phyloP scores from a whole-genome alignment of 805 yeast species.

The Saturnispora dispora region DNA sequence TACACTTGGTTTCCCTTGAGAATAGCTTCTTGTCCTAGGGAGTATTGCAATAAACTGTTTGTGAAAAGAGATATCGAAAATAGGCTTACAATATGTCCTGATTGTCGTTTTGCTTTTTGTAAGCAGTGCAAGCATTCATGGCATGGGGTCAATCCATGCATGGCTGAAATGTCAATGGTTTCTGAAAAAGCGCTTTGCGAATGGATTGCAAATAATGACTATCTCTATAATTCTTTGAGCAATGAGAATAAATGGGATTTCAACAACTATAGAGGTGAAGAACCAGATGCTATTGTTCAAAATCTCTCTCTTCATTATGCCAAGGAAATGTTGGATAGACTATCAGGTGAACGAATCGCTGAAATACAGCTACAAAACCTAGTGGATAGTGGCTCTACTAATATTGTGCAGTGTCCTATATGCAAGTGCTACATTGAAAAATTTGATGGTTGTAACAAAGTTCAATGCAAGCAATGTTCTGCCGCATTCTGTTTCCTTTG shows the following conservation, averaged over 20 bases:
- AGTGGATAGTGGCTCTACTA: slow-evolving; percentile 33
- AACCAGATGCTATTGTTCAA: slow-evolving; percentile 19
- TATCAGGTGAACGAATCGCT: slow-evolving; percentile 37
- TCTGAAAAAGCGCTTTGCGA: slow-evolving; percentile 19
- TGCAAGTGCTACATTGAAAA: slow-evolving; percentile 43
- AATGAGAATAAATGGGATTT: slow-evolving; percentile 3
- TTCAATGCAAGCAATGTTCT: slow-evolving; percentile 44
- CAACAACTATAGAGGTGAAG: neutral
- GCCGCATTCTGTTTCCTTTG: slow-evolving; percentile 48
- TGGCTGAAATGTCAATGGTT: slow-evolving; percentile 21
- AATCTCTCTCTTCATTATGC: slow-evolving; percentile 35
- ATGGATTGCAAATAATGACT: slow-evolving; percentile 26
- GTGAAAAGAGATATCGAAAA: slow-evolving; percentile 39
- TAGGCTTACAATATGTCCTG: slow-evolving; percentile 38
- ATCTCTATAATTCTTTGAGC: neutral
- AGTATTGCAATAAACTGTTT: slow-evolving; percentile 36
- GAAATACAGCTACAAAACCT: slow-evolving; percentile 39
- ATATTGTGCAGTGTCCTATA: slow-evolving; percentile 42
- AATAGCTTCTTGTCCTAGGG: slow-evolving; percentile 43
- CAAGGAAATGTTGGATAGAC: slow-evolving; percentile 30
- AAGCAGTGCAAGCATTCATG: slow-evolving; percentile 48
- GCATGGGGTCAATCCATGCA: slow-evolving; percentile 49
- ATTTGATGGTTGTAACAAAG: slow-evolving; percentile 57
- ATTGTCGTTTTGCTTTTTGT: slow-evolving; percentile 48
- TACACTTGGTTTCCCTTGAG: slow-evolving; percentile 38